A percentile compares a stretch with the other conserved stretches of the same genome.
Conservation (phyloP, 2,329 filamentous ascomycete genomes). For the Fusarium sp. region DNA sequence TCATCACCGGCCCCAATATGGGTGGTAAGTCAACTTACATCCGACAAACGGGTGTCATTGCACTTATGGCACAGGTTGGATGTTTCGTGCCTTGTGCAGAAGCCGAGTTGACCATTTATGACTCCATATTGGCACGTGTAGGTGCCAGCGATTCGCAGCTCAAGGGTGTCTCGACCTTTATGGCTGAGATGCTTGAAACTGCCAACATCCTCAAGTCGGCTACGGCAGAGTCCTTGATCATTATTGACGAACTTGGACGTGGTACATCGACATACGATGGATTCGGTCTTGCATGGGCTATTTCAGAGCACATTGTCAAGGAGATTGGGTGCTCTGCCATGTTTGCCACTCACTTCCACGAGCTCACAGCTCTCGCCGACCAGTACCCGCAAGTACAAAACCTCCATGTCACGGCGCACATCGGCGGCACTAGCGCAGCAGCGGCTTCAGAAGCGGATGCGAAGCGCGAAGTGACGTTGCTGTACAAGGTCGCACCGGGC, state of each 20-base stretch:
- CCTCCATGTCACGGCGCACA: slow-evolving; percentile 95
- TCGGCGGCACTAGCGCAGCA: slow-evolving; percentile 65
- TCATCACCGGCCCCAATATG: slow-evolving; percentile 99
- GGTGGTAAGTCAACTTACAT: slow-evolving; percentile 99
- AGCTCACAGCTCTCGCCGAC: slow-evolving; percentile 90
- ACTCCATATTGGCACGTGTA: slow-evolving; percentile 95
- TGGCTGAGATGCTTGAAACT: slow-evolving; percentile 99
- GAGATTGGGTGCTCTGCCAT: slow-evolving; percentile 95
- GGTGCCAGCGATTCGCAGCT: slow-evolving; percentile 96
- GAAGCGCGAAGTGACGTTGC: slow-evolving; percentile 88
- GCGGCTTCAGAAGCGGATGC: slow-evolving; percentile 50
- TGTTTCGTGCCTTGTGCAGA: slow-evolving; percentile 94
- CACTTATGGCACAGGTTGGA: slow-evolving; percentile 95
- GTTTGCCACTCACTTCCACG: slow-evolving; percentile 99
- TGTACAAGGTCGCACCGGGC: slow-evolving; percentile 96
- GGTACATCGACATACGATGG: slow-evolving; percentile 98
- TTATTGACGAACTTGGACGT: slow-evolving; percentile 96
- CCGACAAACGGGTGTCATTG: slow-evolving; percentile 95
- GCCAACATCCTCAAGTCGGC: slow-evolving; percentile 98
- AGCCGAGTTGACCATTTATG: slow-evolving; percentile 94
- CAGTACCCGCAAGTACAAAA: slow-evolving; percentile 90
- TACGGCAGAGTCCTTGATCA: slow-evolving; percentile 94
- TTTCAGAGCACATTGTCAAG: slow-evolving; percentile 95
- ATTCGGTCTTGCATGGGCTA: slow-evolving; percentile 98
- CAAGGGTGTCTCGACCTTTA: slow-evolving; percentile 98